A percentile compares a stretch with the other conserved stretches of the same genome.
phyloP scores from a whole-genome alignment of 306 rosid species.

The Arachis hypogaea region DNA sequence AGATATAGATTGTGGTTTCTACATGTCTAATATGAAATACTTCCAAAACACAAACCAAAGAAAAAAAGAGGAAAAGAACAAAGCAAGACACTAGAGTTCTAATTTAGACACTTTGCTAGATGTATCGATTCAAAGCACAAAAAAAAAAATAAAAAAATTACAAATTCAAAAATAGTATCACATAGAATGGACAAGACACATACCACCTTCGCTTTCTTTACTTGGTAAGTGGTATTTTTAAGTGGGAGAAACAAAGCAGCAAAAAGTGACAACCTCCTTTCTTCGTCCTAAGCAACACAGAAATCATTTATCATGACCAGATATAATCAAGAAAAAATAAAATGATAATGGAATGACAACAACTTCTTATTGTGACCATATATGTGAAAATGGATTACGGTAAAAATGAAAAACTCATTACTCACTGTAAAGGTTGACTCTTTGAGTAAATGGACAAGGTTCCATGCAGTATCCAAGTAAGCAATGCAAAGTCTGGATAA shows the following conservation, averaged over 20 bases:
- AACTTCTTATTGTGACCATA: slow-evolving; percentile 7
- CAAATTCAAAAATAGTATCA: slow-evolving; percentile 20
- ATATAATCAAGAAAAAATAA: slow-evolving; percentile 26
- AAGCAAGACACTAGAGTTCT: background rate
- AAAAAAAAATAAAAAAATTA: background rate
- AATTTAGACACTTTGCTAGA: slow-evolving; percentile 8
- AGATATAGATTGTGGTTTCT: slow-evolving; percentile 11
- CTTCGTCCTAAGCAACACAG: slow-evolving; percentile 68
- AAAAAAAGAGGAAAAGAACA: no score
- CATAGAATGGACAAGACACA: slow-evolving; percentile 15
- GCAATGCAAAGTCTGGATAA: slow-evolving; percentile 65
- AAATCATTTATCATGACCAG: slow-evolving; percentile 26
- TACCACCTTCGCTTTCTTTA: slow-evolving; percentile 77
- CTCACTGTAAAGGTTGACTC: slow-evolving; percentile 67
- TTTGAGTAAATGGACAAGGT: slow-evolving; percentile 66
- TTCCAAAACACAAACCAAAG: background rate
- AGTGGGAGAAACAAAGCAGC: slow-evolving; percentile 81
- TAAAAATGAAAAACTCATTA: slow-evolving; percentile 31
- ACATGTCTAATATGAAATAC: background rate
- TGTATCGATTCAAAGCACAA: background rate
- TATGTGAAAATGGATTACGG: background rate
- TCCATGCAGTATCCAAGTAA: slow-evolving; percentile 64
- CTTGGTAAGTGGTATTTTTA: slow-evolving; percentile 60
- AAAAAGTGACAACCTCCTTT: slow-evolving; percentile 73
- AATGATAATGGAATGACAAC: slow-evolving; percentile 12